These are phyloP conservation scores for Sphagnum contortum DNA, from an alignment of 225 moss, liverwort and hornwort genomes.

Conservation along the genomic window DNA sequence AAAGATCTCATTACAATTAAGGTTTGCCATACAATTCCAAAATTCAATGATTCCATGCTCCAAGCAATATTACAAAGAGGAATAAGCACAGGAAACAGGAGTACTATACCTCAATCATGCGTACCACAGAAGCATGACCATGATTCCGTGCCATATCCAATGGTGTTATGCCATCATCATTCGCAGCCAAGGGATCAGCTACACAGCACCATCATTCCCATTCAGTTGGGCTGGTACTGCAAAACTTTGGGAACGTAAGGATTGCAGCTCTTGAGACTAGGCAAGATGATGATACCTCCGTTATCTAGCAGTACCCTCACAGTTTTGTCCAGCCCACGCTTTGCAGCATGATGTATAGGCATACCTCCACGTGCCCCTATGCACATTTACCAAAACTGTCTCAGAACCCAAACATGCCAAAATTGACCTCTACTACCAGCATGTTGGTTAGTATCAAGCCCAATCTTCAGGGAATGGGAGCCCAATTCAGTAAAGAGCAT, in stretches of 20 bases:
- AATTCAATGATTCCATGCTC: too few species aligned
- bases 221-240: not conserved
- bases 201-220: conserved; percentile 16
- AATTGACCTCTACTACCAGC: not conserved
- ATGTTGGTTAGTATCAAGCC: not conserved
- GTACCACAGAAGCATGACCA: conserved; percentile 69
- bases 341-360: conserved; percentile 96
- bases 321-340: conserved; percentile 78
- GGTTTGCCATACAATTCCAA: not conserved
- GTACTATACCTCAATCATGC: conserved; percentile 75
- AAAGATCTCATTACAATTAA: too few species aligned
- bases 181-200: conserved; percentile 88
- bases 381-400: not conserved
- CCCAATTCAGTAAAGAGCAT: too few species aligned
- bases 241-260: not conserved
- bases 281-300: conserved; percentile 36
- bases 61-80: too few species aligned
- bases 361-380: conserved; percentile 82
- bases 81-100: too few species aligned
- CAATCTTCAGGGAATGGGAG: not conserved
- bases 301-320: conserved; percentile 64
- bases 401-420: not conserved
- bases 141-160: conserved; percentile 90
- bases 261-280: not conserved
- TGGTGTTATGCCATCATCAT: conserved; percentile 81